These are phyloP conservation scores for Leccinum uliginosum DNA, from an alignment of 768 basidiomycete species.

Conservation along the genomic window DNA sequence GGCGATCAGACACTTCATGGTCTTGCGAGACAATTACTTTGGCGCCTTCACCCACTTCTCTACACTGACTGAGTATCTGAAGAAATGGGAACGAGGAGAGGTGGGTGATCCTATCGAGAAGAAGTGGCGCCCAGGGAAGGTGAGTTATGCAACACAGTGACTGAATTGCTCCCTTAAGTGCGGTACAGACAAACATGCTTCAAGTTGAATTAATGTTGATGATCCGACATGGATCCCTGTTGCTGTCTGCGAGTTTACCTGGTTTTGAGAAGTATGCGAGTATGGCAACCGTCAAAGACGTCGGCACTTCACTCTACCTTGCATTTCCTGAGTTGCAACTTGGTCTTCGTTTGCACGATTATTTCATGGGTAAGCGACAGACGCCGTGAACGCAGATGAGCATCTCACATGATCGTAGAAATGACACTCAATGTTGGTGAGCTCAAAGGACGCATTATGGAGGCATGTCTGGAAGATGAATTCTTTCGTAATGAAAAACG, in stretches of 20 bases:
- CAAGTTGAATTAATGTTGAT: constrained; percentile 64
- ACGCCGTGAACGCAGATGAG: neutral
- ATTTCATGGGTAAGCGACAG: constrained; percentile 69
- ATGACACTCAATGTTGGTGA: constrained; percentile 72
- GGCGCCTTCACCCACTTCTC: constrained; percentile 92
- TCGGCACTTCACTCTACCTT: constrained; percentile 55
- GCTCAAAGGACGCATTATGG: constrained; percentile 47
- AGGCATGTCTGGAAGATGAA: constrained; percentile 43
- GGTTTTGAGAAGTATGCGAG: constrained; percentile 45
- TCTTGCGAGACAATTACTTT: constrained; percentile 89
- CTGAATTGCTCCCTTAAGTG: constrained; percentile 6
- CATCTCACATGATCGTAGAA: constrained; percentile 42
- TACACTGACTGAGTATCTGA: constrained; percentile 80
- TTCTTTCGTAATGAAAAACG: constrained; percentile 23
- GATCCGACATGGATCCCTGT: constrained; percentile 47
- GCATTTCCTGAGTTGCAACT: constrained; percentile 67
- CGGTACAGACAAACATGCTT: constrained; percentile 70
- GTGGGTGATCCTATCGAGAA: constrained; percentile 78
- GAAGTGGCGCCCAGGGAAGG: constrained; percentile 79
- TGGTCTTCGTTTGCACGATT: constrained; percentile 76
- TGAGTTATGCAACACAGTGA: constrained; percentile 27
- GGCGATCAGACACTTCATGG: constrained; percentile 86
- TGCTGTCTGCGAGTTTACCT: constrained; percentile 65
- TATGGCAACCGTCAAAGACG: constrained; percentile 29
- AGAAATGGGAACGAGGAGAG: constrained; percentile 53